Evolutionary conservation across 116 monocot genomes (phyloP).

Genomic region (Papilionanthe hybrid): DNA sequence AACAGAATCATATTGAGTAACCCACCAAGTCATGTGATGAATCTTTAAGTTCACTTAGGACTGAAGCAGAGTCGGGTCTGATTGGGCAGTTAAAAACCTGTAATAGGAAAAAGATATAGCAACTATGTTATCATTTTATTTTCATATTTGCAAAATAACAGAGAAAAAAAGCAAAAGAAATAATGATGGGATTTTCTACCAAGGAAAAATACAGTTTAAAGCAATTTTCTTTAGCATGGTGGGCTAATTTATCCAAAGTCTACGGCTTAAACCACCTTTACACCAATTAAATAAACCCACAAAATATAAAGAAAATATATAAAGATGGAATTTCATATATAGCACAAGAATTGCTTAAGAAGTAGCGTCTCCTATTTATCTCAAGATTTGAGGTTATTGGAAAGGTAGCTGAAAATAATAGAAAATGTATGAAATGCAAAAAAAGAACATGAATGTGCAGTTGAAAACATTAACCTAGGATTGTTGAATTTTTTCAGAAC

Average conservation of each 20-base stretch:
- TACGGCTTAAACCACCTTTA: not conserved
- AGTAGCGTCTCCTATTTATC: no score
- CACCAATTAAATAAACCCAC: not conserved
- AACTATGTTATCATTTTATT: not conserved
- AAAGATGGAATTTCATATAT: not conserved
- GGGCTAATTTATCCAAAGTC: not conserved
- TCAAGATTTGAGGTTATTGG: no score
- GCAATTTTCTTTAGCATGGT: not conserved
- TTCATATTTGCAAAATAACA: not conserved
- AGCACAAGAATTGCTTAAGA: not conserved
- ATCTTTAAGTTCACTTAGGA: constrained; percentile 74
- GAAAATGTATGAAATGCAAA: not conserved
- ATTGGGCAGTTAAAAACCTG: constrained; percentile 99
- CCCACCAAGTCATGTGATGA: constrained; percentile 97
- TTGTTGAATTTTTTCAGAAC: not conserved
- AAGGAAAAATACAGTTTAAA: not conserved
- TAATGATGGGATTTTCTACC: not conserved
- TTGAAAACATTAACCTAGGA: not conserved
- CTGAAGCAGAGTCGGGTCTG: constrained; percentile 78
- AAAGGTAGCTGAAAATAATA: not conserved
- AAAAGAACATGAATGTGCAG: not conserved
- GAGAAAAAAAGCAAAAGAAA: not conserved
- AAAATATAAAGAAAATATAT: not conserved
- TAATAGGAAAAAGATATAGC: constrained; percentile 5
- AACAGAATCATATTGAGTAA: not conserved